These are phyloP conservation scores for Penicillium daleae DNA, from an alignment of 495 filamentous ascomycete genomes.

Conservation along the genomic window DNA sequence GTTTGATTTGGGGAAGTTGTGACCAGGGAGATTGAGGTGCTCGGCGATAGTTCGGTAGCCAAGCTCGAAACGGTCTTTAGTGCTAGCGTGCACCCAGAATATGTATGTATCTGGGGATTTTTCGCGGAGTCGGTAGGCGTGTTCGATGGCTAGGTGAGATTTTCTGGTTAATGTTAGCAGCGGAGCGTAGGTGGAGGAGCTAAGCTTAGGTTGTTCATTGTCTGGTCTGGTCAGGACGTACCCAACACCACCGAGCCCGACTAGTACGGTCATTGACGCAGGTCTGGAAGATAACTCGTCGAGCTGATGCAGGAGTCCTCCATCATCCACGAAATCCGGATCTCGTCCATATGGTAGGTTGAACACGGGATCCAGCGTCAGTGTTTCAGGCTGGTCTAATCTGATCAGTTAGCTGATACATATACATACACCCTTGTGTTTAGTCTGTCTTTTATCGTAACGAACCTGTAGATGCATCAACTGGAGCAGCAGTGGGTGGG, in stretches of 20 bases:
- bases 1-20: conserved; percentile 41
- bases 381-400: background rate
- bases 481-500: no score
- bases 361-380: background rate
- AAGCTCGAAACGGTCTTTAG: conserved; percentile 40
- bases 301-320: no score
- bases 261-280: background rate
- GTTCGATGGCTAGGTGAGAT: conserved; percentile 45
- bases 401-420: background rate
- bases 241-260: conserved; percentile 11
- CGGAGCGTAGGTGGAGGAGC: background rate
- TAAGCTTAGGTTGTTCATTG: background rate
- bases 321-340: background rate
- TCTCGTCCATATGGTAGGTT: background rate
- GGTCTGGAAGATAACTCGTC: no score
- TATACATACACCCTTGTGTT: no score
- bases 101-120: conserved; percentile 48
- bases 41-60: conserved; percentile 45
- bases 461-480: no score
- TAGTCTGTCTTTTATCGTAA: no score
- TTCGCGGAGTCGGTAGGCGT: conserved; percentile 34
- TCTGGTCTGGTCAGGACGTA: conserved; percentile 9
- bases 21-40: conserved; percentile 36
- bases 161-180: conserved; percentile 31
- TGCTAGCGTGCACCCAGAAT: conserved; percentile 55